These are phyloP conservation scores for Dorcoceras hygrometricum DNA, from an alignment of 257 asterid species.

Conservation along the genomic window DNA sequence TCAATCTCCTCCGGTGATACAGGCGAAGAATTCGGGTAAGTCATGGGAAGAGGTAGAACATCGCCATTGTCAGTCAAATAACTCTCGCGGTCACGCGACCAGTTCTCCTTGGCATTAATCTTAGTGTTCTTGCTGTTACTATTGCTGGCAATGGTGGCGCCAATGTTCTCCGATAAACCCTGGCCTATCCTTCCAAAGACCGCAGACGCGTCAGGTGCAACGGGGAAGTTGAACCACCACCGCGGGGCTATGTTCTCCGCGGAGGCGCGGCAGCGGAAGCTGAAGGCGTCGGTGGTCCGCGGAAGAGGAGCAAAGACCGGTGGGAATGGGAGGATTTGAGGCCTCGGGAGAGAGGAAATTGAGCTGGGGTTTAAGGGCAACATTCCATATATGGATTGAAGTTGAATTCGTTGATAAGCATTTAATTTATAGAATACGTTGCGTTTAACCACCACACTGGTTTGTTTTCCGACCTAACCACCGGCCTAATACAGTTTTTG, in stretches of 20 bases:
- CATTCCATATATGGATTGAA: constrained; percentile 42
- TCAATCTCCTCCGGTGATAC: constrained; percentile 63
- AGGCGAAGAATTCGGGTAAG: constrained; percentile 64
- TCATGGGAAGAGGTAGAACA: constrained; percentile 84
- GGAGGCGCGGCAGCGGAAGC: constrained; percentile 50
- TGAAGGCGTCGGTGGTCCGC: constrained; percentile 27
- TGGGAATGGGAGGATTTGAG: constrained; percentile 29
- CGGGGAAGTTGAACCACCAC: constrained; percentile 42
- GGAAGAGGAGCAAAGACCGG: constrained; percentile 23
- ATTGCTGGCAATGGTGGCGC: constrained; percentile 23
- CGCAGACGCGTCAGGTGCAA: constrained; percentile 40
- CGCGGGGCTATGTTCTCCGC: constrained; percentile 41
- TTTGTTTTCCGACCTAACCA: background rate
- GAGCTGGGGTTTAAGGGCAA: constrained; percentile 59
- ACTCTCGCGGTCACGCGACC: constrained; percentile 84
- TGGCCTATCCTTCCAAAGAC: constrained; percentile 36
- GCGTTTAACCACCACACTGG: background rate
- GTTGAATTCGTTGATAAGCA: constrained; percentile 5
- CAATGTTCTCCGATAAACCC: constrained; percentile 29
- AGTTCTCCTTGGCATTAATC: constrained; percentile 61
- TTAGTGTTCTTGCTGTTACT: constrained; percentile 33
- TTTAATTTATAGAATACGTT: constrained; percentile 22
- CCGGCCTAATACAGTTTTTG: too few species aligned
- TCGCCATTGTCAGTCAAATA: constrained; percentile 65
- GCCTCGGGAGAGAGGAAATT: constrained; percentile 28